Base-by-base conservation (phyloP, 768 basidiomycete genomes). In the Boletus rubropictus region DNA sequence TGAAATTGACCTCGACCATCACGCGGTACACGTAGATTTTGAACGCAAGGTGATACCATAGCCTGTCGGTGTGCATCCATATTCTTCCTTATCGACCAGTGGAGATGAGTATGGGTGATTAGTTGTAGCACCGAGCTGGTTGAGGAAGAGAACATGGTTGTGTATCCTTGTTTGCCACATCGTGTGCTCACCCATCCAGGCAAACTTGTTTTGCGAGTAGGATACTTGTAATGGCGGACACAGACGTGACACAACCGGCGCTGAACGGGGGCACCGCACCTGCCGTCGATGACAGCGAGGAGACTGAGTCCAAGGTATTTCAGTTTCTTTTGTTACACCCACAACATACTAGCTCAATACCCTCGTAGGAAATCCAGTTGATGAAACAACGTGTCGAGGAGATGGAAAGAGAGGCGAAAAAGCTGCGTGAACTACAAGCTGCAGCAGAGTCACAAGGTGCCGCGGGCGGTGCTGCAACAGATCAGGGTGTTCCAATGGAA, bases 371-470 rank as follows among this genome's bases (percentile, higher is more conserved):
- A 76, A 86, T 93, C 46, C 72, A 81, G 62, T 77, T 88, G 57
- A 93, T 93, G 90, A 92, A 91, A 69, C 86, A 89, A 56, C 75
- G 90, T 48, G 90, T 93, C 7, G 88, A 84, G 58, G 91, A 94
- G 69, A 94, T 94, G 90, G 90, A 94, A 66, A 73, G 80, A 44
- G 91, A 93, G 66, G 91, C 91, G 2, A 84, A 80, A 68, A 92
- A 91, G 63, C 69, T 94, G 54, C 77, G 89, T 42, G 88, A 93
- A 63, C 76, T 94, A 42, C 89, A 92, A 57, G 88, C 87, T 34
- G 83, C 83, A 21, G 85, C 80, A 49, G 81, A 82, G 61, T 70
- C 79, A 57, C 79, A 77, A 53, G 69, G 71, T 56, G 65, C 67
- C 53, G 69, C 63, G 28, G 76, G 75, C 34, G 77, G 66, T 34